These are phyloP conservation scores for Oryza punctata DNA, from an alignment of 176 grass and related monocot species.

Conservation along the genomic window DNA sequence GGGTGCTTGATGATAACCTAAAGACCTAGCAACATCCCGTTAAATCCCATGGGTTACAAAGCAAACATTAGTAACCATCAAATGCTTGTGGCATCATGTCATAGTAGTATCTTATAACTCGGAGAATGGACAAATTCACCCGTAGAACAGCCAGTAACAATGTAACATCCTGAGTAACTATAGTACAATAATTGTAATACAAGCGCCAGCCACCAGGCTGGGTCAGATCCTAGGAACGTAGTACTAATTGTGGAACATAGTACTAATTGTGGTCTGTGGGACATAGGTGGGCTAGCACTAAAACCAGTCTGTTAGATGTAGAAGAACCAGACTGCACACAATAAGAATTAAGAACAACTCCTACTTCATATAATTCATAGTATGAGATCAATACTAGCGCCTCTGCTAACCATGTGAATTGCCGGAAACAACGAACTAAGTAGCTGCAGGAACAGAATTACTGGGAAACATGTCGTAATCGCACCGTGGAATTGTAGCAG, in stretches of 20 bases:
- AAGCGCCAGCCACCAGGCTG: neutral
- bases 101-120: slow-evolving; percentile 25
- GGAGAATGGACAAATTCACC: neutral
- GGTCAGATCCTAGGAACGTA: slow-evolving; percentile 43
- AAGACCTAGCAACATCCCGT: neutral
- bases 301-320: neutral
- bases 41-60: neutral
- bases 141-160: slow-evolving; percentile 18
- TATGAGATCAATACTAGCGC: slow-evolving; percentile 10
- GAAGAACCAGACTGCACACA: slow-evolving; percentile 36
- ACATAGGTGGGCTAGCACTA: slow-evolving; percentile 25
- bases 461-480: neutral
- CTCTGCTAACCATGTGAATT: neutral
- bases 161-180: neutral
- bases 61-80: slow-evolving; percentile 10
- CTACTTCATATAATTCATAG: slow-evolving; percentile 15
- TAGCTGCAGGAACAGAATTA: slow-evolving; percentile 1
- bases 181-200: slow-evolving; percentile 10
- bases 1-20: neutral
- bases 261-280: slow-evolving; percentile 22
- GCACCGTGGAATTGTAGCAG: slow-evolving; percentile 90
- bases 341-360: slow-evolving; percentile 19
- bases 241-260: slow-evolving; percentile 29
- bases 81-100: neutral
- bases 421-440: neutral